A percentile compares a stretch with the other conserved stretches of the same genome.
Evolutionary conservation across 2,329 filamentous ascomycete species (phyloP).

Genomic region (Coleophoma cylindrospora): DNA sequence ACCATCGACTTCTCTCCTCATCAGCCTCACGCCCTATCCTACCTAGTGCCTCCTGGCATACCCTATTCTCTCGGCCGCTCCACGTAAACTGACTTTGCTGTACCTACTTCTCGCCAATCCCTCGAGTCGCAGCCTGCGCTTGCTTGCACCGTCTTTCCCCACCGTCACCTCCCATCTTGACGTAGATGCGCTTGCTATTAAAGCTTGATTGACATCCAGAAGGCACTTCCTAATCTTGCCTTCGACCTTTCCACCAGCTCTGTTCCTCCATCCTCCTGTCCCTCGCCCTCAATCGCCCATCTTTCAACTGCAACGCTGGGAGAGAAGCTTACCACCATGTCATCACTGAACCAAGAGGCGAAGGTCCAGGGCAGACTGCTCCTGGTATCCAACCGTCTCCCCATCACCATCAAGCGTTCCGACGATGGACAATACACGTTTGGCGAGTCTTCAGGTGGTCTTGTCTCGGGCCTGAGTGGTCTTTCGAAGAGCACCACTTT

Average conservation of each 20-base stretch:
- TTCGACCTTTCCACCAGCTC: background rate
- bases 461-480: slow-evolving; percentile 90
- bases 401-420: slow-evolving; percentile 92
- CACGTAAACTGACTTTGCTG: too few relatives aligned
- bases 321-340: slow-evolving; percentile 13
- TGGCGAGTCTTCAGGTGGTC: slow-evolving; percentile 92
- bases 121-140: too few relatives aligned
- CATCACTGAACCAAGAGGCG: slow-evolving; percentile 15
- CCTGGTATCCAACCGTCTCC: slow-evolving; percentile 89
- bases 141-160: too few relatives aligned
- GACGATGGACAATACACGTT: slow-evolving; percentile 91
- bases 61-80: too few relatives aligned
- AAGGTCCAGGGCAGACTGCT: slow-evolving; percentile 48
- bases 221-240: background rate
- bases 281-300: background rate
- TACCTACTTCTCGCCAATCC: too few relatives aligned
- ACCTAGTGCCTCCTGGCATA: too few relatives aligned
- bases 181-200: slow-evolving; percentile 10
- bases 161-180: background rate
- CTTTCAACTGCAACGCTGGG: too few relatives aligned
- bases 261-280: background rate
- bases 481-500: slow-evolving; percentile 90
- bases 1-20: too few relatives aligned
- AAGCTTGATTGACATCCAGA: slow-evolving; percentile 7
- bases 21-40: too few relatives aligned